Base-by-base conservation (phyloP, 305 asterid species). In the Fraxinus dipetala region DNA sequence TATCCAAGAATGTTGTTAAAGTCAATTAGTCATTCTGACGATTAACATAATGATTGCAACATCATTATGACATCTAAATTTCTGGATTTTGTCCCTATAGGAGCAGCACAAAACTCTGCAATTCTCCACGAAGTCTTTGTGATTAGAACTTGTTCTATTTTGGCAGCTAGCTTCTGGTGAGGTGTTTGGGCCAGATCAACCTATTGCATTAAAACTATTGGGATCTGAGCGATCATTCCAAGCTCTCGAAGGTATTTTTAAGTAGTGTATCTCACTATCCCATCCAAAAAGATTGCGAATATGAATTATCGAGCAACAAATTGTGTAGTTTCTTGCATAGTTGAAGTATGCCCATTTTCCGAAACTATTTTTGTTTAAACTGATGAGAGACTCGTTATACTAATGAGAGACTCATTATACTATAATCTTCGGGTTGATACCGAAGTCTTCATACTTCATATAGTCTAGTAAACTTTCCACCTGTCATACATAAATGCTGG, bases 131-230 rank as follows among this genome's bases (percentile, higher is more conserved):
- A 63, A 9, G 16, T 63, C n/a, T 6, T 56, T 18, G 18, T 56
- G 67, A 63, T 63, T 63, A 9, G 72, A 63, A 63, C 40, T 24
- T 79, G 20, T 76, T 79, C 11, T 87, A 24, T 65, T 78, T 40
- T 85, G 78, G 75, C 91, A 96, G 99, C 92, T 96, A 85, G 99
- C 99, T 76, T 88, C 98, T 45, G 99, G 99, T 2, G 98, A 93
- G 87, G 99, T 96, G 81, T 93, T 96, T 72, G 98, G 99, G 72
- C 89, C 91, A 43, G 93, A 96, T 85, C 99, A 96, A 85, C 99
- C 99, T 20, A 87, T 96, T 80, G 97, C 99, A 5, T 79, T 96
- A 32, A 94, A 93, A 38, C 79, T 96, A 63, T 88, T 96, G 86
- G 99, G 99, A 81, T 96, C 99, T 5, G 95, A 92, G 78, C 90